Evolutionary conservation across 768 basidiomycete genomes (phyloP), one percentile per base, ranked within the genome.

Genomic region (Tephrocybe rancida): DNA sequence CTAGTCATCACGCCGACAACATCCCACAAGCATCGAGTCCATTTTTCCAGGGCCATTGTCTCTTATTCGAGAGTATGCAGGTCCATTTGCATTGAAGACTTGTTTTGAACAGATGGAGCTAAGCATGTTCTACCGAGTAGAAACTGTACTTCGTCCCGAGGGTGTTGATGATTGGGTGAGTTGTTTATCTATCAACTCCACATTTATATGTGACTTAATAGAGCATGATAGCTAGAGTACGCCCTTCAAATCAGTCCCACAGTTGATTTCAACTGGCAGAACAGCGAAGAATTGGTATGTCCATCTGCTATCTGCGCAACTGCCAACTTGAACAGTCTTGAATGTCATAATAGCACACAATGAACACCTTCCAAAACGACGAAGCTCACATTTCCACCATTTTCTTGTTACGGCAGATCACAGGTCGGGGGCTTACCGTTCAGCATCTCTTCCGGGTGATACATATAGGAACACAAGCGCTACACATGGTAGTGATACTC

Each of bases 301-400:
- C 3, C 7, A 13, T 32, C 30, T 32, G 30, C 13, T 13, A 7
- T 7, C 6, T 32, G 6, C 30, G 13, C 13, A 7, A 7, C 30
- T 32, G 30, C 13, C 30, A 32, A 13, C 30, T n/a, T n/a, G 13
- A 32, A 32, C 13, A 7, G 30, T 6, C 30, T 32, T 6, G 13
- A 13, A 32, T n/a, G n/a, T 7, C 30, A 32, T 7, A 7, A 13
- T 41, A 65, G 63, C 43, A 25, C 9, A 65, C 62, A 56, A 54
- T 61, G 1, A 65, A 72, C 44, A 29, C 30, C 14, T 72, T 72
- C 51, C 39, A 37, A 5, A 70, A 73, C 27, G 71, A 75, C 44
- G 34, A 51, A 5, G 58, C 56, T 8, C 60, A 68, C 41, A 68
- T 73, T 2, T 65, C 62, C 0, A 66, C 64, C 1, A 29, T 50